Base-by-base conservation (phyloP, 306 rosid species). In the Prunus kanzakura region DNA sequence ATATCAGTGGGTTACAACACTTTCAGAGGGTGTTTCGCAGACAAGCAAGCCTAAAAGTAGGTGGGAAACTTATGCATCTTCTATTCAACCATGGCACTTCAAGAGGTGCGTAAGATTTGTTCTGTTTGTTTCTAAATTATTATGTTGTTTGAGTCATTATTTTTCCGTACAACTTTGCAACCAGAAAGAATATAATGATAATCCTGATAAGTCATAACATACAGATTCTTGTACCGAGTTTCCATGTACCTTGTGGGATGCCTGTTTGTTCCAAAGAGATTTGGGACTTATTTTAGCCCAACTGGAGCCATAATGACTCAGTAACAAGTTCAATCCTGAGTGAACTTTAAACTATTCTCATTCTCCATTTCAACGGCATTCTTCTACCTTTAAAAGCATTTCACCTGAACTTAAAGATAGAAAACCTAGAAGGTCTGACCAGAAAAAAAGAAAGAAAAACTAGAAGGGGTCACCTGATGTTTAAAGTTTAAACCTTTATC, bases 11-110 rank as follows among this genome's bases (percentile, higher is more conserved):
- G 81, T 80, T 74, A 68, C 76, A 76, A 88, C 74, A 84, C 79
- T 69, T 86, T 82, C 96, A 91, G 88, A 91, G 76, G 75, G 87
- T 87, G 52, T 79, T 87, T 80, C 84, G 87, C 85, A 87, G 96
- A 83, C 97, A 90, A 72, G 79, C 93, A 54, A 91, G 93, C 82
- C 84, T 85, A 66, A 86, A 86, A 70, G 49, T 64, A 35, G 88
- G 92, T 35, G 89, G 81, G 54, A 90, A 83, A 85, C 87, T 85
- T 52, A 72, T 85, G 85, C 91, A 88, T 72, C 86, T 72, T 79
- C 79, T 88, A 8, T 77, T 78, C 81, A 86, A 82, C 82, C 76
- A 82, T 73, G 82, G 80, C 80, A 80, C 81, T 78, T 82, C 90
- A 30, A 86, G 85, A 88, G 96, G 98, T 91, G 82, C 67, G 38